Conservation (phyloP, 495 filamentous ascomycete genomes). For the Bombardia bombarda region DNA sequence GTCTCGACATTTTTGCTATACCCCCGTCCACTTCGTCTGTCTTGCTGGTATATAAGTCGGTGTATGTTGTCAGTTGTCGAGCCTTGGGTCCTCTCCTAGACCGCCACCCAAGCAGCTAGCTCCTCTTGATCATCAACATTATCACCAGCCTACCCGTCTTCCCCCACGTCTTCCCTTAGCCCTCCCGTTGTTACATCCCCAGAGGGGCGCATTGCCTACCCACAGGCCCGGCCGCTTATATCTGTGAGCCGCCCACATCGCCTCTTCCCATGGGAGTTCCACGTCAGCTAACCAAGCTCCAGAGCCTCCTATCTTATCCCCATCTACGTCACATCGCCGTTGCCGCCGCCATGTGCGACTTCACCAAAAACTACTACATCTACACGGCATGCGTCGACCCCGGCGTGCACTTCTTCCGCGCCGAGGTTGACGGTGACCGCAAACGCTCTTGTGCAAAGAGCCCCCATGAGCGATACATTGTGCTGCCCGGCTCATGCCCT, state of each 20-base stretch:
- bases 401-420: constrained; percentile 59
- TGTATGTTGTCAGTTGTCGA: neutral
- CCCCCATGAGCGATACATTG: constrained; percentile 70
- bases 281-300: neutral
- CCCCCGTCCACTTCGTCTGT: neutral
- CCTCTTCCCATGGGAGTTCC: no score
- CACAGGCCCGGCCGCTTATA: constrained; percentile 5
- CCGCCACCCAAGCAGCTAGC: no score
- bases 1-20: constrained; percentile 1
- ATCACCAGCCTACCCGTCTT: neutral
- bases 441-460: constrained; percentile 52
- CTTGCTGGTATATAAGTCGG: neutral
- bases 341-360: constrained; percentile 61
- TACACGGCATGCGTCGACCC: constrained; percentile 63
- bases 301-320: neutral
- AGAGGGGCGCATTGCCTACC: constrained; percentile 5
- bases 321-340: no score
- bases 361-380: constrained; percentile 70
- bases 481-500: constrained; percentile 58
- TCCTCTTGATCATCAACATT: constrained; percentile 4
- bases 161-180: neutral
- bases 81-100: no score
- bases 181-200: constrained; percentile 14
- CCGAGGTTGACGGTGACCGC: constrained; percentile 54
- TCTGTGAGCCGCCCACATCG: neutral